Base-by-base conservation (phyloP, 2,329 filamentous ascomycete species). In the Cladobotryum mycophilum region DNA sequence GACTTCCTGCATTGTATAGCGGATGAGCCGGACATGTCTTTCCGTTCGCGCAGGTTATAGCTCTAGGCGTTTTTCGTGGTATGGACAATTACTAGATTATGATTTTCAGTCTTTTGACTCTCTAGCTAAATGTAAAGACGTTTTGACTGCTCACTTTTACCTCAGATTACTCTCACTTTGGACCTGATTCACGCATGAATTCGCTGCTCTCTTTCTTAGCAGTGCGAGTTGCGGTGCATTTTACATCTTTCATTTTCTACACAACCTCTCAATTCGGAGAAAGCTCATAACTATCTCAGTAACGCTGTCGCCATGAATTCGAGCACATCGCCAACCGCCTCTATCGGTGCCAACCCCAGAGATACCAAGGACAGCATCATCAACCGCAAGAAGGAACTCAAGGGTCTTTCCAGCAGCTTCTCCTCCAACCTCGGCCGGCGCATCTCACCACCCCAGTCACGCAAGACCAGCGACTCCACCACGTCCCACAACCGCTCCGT, bases 401-500 rank as follows among this genome's bases (percentile, higher is more conserved):
- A 53, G 9, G 61, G 57, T 5, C 48, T 63, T 4, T 51, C 58
- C 3, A 57, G 60, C 55, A 64, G 59, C 48, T 64, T 67, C 54
- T 62, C 59, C 6, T 62, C 64, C 30, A 63, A 61, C 46, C 57
- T 62, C 18, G 57, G 55, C 36, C 57, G 53, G n/a, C 56, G 52
- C 13, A 44, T 51, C 15, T 52, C 59, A 3, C 47, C 53, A 18
- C 30, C 49, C 8, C 14, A 17, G 11, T 3, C 41, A 5, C 30
- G 33, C 15, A 35, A 30, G 4, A 12, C 18, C 8, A 41, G 12
- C 40, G 36, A 13, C 5, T 36, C 36, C 35, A 38, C 49, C 35
- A 22, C 38, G 20, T 17, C 4, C 34, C n/a, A 11, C 37, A 49
- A 49, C 50, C 59, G 60, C 42, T 63, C 61, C 22, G 64, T 66